Conservation (phyloP, 192 early-diverging fungal genomes). For the Kickxella alabastrina region DNA sequence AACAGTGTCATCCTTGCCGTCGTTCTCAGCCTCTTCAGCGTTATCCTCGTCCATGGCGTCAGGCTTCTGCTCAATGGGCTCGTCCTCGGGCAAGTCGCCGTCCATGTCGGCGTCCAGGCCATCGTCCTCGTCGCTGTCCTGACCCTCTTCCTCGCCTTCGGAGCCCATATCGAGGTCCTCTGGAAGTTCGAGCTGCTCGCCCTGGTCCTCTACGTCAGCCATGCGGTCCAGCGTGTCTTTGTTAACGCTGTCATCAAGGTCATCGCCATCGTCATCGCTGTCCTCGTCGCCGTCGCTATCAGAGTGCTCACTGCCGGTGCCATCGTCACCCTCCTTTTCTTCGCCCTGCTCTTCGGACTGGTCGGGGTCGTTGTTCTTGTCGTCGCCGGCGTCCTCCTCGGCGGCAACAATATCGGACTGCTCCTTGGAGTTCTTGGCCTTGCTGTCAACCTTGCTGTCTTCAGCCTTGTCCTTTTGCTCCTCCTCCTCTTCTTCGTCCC, state of each 20-base stretch:
- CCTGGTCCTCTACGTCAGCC: constrained; percentile 53
- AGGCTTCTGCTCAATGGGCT: constrained; percentile 45
- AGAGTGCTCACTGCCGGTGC: constrained; percentile 26
- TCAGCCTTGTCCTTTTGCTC: constrained; percentile 51
- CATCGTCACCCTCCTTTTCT: constrained; percentile 28
- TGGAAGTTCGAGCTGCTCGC: constrained; percentile 55
- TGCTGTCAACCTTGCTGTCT: constrained; percentile 51
- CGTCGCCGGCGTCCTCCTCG: constrained; percentile 44
- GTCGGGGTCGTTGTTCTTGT: constrained; percentile 28
- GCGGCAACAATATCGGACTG: constrained; percentile 49
- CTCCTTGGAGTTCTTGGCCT: constrained; percentile 39
- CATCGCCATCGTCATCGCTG: constrained; percentile 50
- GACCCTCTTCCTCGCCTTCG: constrained; percentile 44
- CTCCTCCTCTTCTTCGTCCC: constrained; percentile 75
- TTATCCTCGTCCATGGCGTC: constrained; percentile 45
- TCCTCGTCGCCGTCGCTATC: constrained; percentile 52
- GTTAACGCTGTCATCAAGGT: constrained; percentile 52
- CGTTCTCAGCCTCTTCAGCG: constrained; percentile 14
- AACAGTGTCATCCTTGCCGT: constrained; percentile 17
- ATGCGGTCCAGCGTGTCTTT: constrained; percentile 47
- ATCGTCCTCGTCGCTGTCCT: constrained; percentile 38
- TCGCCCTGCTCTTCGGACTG: constrained; percentile 38
- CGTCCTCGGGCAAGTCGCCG: constrained; percentile 51
- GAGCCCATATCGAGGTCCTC: constrained; percentile 58
- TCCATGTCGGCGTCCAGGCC: constrained; percentile 51